Evolutionary conservation across 345 rosid genomes (phyloP), one percentile per base, ranked within the genome.

Genomic region (Citrus sp.): DNA sequence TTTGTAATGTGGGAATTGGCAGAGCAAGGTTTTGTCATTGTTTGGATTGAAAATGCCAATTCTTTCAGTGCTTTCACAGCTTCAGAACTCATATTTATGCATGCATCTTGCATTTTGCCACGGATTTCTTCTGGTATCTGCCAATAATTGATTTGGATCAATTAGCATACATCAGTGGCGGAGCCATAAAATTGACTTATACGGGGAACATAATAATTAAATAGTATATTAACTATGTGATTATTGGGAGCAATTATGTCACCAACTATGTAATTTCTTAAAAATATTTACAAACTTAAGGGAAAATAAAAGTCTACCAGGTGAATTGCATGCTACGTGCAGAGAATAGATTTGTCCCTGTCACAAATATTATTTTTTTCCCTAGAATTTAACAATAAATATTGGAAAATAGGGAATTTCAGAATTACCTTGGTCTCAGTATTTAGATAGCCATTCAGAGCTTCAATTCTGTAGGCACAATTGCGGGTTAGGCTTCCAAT

Each of bases 381-480:
- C 22, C 58, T 16, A 6, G 35, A 9, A 6, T n/a, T 34, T 56
- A 13, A 34, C 21, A 4, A 8, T 12, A 35, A 16, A 73, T 12
- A 37, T 59, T 49, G 60, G 16, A 6, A n/a, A 32, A 70, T 1
- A 24, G 16, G 51, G 30, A n/a, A 56, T 16, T 40, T 2, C 34
- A 18, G 22, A 14, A 27, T 16, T 78, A 78, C 81, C 58, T 51
- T 70, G 19, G 9, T 72, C 27, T 67, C 68, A 6, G 69, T 8
- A 55, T 73, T 37, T 60, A 72, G 78, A 68, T 58, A 80, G 72
- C 79, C 74, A 51, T 63, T 60, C 0, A 87, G 82, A 13, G 82
- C 79, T 34, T 87, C 85, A 59, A 85, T 85, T 59, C 77, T 37
- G 70, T 79, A 81, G 38, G 88, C 88, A 61, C 87, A 85, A 67